phyloP scores from a whole-genome alignment of 1,139 yeast species.

The Yamadazyma triangularis region DNA sequence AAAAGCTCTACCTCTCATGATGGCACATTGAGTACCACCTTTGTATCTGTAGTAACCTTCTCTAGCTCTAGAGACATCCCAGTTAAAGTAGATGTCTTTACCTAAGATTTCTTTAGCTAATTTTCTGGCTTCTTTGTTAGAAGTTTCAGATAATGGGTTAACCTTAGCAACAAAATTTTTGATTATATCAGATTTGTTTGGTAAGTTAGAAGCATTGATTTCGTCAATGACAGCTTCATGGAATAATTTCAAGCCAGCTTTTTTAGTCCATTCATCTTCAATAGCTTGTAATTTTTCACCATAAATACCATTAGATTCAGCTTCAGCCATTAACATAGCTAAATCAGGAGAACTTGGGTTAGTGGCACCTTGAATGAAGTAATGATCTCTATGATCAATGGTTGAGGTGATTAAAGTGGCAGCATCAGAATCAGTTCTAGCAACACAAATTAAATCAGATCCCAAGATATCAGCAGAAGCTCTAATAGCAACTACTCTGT shows the following conservation, averaged over 20 bases:
- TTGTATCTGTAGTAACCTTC: conserved; percentile 96
- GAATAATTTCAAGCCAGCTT: conserved; percentile 85
- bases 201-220: conserved; percentile 56
- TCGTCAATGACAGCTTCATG: conserved; percentile 89
- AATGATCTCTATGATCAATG: conserved; percentile 92
- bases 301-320: conserved; percentile 68
- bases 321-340: conserved; percentile 74
- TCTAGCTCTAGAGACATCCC: conserved; percentile 95
- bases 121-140: conserved; percentile 77
- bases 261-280: conserved; percentile 79
- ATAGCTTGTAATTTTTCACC: conserved; percentile 69
- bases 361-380: conserved; percentile 85
- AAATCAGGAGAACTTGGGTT: conserved; percentile 76
- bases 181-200: conserved; percentile 65
- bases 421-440: conserved; percentile 96
- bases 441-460: conserved; percentile 79
- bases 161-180: conserved; percentile 64
- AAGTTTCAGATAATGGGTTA: conserved; percentile 68
- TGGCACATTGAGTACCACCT: conserved; percentile 97
- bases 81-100: conserved; percentile 82
- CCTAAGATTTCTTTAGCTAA: conserved; percentile 77
- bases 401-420: conserved; percentile 93
- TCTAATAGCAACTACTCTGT: conserved; percentile 89
- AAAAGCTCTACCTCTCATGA: conserved; percentile 93
- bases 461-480: conserved; percentile 95